Percentiles rank a stretch among this genome's conserved stretches.
Conservation (phyloP, 2,329 filamentous ascomycete genomes). For the Myriosclerotinia scirpicola region DNA sequence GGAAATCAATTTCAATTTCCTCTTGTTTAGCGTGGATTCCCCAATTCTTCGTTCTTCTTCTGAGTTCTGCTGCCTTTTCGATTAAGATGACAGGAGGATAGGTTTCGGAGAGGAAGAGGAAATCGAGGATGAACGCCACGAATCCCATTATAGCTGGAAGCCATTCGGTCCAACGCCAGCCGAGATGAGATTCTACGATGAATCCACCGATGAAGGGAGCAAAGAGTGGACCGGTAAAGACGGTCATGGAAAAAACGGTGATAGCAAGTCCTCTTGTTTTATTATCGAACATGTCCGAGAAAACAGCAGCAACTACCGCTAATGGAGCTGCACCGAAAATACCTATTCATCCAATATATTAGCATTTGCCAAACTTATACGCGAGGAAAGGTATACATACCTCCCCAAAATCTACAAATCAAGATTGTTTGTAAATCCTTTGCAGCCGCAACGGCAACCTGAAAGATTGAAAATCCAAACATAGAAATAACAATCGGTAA, state of each 20-base stretch:
- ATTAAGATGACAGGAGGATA: slow-evolving; percentile 68
- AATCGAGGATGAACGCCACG: slow-evolving; percentile 56
- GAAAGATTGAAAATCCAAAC: slow-evolving; percentile 70
- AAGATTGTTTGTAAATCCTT: slow-evolving; percentile 70
- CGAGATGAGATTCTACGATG: slow-evolving; percentile 59
- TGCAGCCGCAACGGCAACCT: slow-evolving; percentile 61
- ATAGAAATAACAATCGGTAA: slow-evolving; percentile 60
- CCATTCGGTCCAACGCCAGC: slow-evolving; percentile 75
- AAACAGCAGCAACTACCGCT: slow-evolving; percentile 68
- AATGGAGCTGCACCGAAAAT: slow-evolving; percentile 70
- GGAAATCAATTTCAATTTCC: slow-evolving; percentile 66
- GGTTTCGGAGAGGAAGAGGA: slow-evolving; percentile 66
- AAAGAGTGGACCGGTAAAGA: slow-evolving; percentile 66
- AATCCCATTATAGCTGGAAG: slow-evolving; percentile 63
- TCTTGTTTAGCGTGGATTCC: slow-evolving; percentile 71
- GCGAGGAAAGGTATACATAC: slow-evolving; percentile 47
- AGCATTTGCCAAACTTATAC: not conserved
- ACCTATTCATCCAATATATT: slow-evolving; percentile 28
- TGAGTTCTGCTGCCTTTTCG: slow-evolving; percentile 59
- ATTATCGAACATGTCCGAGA: slow-evolving; percentile 71
- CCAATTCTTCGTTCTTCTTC: slow-evolving; percentile 66
- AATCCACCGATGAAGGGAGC: slow-evolving; percentile 70
- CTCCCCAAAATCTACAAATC: slow-evolving; percentile 71
- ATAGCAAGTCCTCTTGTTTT: slow-evolving; percentile 58
- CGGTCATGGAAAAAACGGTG: slow-evolving; percentile 58